Conservation (phyloP, 2,329 filamentous ascomycete genomes). For the Huntiella abstrusa region DNA sequence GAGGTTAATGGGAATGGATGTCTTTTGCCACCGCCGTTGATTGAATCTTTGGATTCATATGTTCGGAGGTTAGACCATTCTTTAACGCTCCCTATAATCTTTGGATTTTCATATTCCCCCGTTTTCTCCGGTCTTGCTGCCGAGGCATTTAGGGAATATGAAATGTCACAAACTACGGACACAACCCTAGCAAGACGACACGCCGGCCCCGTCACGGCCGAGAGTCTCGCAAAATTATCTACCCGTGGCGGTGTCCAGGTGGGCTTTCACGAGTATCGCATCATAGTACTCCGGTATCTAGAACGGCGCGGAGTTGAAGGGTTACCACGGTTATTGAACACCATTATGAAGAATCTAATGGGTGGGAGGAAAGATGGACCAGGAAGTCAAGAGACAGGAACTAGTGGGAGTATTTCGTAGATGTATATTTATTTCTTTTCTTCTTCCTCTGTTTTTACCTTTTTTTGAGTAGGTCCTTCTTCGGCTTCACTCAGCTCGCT, state of each 20-base stretch:
- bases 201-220: slow-evolving; percentile 51
- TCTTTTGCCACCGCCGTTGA: slow-evolving; percentile 26
- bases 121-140: slow-evolving; percentile 36
- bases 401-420: neutral
- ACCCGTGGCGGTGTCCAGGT: slow-evolving; percentile 46
- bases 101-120: slow-evolving; percentile 41
- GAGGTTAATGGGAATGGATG: slow-evolving; percentile 46
- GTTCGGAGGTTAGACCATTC: slow-evolving; percentile 28
- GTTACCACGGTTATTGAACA: slow-evolving; percentile 54
- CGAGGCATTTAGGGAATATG: slow-evolving; percentile 33
- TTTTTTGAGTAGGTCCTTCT: slow-evolving; percentile 1
- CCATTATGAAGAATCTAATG: slow-evolving; percentile 60
- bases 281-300: slow-evolving; percentile 51
- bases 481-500: slow-evolving; percentile 21
- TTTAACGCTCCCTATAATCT: slow-evolving; percentile 29
- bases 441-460: neutral
- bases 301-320: slow-evolving; percentile 45
- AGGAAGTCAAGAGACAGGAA: neutral
- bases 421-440: neutral
- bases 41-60: slow-evolving; percentile 28
- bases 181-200: slow-evolving; percentile 24
- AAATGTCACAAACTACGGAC: slow-evolving; percentile 24
- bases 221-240: slow-evolving; percentile 42
- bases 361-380: slow-evolving; percentile 20
- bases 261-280: slow-evolving; percentile 55